Evolutionary conservation across 805 yeast species (phyloP).

Genomic region (Yarrowia hollandica): DNA sequence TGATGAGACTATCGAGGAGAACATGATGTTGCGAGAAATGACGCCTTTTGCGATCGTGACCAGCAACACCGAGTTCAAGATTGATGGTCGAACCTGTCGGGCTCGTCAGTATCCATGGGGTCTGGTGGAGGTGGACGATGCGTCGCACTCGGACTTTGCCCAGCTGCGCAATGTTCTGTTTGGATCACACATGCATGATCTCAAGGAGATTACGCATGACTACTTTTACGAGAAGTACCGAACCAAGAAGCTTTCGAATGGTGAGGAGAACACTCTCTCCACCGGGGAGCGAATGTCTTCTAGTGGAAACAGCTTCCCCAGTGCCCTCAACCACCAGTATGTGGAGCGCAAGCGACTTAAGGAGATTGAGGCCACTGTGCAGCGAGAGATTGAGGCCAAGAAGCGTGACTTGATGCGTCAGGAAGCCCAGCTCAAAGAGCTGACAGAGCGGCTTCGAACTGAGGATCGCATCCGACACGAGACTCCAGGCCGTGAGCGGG

Average conservation of each 20-base stretch:
- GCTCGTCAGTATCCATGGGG: constrained; percentile 72
- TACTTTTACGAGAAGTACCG: constrained; percentile 52
- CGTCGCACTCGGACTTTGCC: constrained; percentile 42
- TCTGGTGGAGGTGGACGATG: constrained; percentile 49
- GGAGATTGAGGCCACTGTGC: constrained; percentile 37
- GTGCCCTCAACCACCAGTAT: constrained; percentile 22
- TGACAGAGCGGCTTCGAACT: constrained; percentile 9
- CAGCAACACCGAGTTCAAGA: constrained; percentile 45
- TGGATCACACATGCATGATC: constrained; percentile 62
- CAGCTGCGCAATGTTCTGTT: constrained; percentile 66
- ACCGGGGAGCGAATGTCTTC: constrained; percentile 30
- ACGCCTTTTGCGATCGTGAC: constrained; percentile 68
- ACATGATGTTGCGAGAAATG: constrained; percentile 46
- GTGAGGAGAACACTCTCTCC: constrained; percentile 18
- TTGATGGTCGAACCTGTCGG: constrained; percentile 45
- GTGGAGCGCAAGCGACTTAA: constrained; percentile 37
- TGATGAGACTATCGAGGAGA: constrained; percentile 44
- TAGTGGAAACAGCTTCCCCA: constrained; percentile 32
- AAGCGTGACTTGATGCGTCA: constrained; percentile 37
- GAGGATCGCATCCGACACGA: not conserved
- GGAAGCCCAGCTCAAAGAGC: constrained; percentile 37
- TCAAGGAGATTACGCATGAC: constrained; percentile 75
- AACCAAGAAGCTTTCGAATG: constrained; percentile 64
- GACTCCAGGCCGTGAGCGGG: not conserved
- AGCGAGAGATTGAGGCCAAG: constrained; percentile 38